phyloP scores from a whole-genome alignment of 495 filamentous ascomycete species.

The Cercophora newfieldiana region DNA sequence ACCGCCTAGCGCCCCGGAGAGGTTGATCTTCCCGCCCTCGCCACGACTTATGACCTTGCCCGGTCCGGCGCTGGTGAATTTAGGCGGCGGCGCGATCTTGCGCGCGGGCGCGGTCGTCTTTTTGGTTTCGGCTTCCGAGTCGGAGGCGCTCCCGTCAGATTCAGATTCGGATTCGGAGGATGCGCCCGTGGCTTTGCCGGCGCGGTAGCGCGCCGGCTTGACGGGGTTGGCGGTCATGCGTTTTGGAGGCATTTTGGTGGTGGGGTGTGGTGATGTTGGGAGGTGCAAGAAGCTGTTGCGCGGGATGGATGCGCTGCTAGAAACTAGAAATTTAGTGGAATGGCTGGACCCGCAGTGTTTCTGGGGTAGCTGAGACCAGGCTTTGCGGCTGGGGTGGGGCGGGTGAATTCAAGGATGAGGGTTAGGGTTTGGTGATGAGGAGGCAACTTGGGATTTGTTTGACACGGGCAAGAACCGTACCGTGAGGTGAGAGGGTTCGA shows the following conservation, averaged over 20 bases:
- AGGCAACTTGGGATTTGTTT: not conserved
- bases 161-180: slow-evolving; percentile 64
- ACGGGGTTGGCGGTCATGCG: slow-evolving; percentile 94
- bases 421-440: slow-evolving; percentile 1
- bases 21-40: slow-evolving; percentile 66
- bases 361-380: not conserved
- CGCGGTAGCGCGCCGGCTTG: slow-evolving; percentile 78
- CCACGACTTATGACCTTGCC: slow-evolving; percentile 56
- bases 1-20: slow-evolving; percentile 52
- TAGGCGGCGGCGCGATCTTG: slow-evolving; percentile 55
- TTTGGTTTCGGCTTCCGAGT: slow-evolving; percentile 35
- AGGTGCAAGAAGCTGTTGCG: not conserved
- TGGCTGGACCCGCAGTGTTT: not conserved
- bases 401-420: not conserved
- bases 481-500: too few relatives aligned
- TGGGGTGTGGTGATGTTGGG: not conserved
- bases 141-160: slow-evolving; percentile 57
- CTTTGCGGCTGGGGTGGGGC: slow-evolving; percentile 8
- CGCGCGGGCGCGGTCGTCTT: slow-evolving; percentile 33
- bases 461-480: too few relatives aligned
- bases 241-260: slow-evolving; percentile 71
- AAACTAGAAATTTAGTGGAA: slow-evolving; percentile 8
- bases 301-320: not conserved
- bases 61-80: slow-evolving; percentile 55
- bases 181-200: slow-evolving; percentile 74